Evolutionary conservation across 2,329 filamentous ascomycete species (phyloP).

Genomic region (Passalora sequoiae): DNA sequence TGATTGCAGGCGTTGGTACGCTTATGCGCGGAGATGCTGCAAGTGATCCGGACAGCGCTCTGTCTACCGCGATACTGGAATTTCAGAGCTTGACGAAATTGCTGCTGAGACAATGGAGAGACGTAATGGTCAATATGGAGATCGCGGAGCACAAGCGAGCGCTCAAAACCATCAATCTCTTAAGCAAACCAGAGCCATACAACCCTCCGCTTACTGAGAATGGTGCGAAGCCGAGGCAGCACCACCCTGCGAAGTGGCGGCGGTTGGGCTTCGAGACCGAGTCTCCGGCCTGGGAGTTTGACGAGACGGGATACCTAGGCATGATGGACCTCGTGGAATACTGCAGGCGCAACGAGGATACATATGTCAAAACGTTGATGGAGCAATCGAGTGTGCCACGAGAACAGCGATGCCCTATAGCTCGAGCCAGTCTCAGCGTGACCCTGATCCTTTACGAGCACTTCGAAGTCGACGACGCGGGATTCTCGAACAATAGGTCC

Average conservation of each 20-base stretch:
- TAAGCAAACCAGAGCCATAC: conserved; percentile 49
- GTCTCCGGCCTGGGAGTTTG: conserved; percentile 79
- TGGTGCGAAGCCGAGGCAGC: conserved; percentile 48
- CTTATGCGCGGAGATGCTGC: conserved; percentile 92
- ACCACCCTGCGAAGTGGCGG: conserved; percentile 89
- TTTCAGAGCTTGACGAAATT: conserved; percentile 68
- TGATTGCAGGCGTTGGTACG: conserved; percentile 82
- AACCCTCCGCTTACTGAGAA: conserved; percentile 37
- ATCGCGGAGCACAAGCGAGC: conserved; percentile 82
- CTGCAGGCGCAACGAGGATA: conserved; percentile 84
- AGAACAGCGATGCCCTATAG: conserved; percentile 76
- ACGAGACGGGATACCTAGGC: conserved; percentile 78
- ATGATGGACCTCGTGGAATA: conserved; percentile 98
- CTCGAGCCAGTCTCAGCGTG: conserved; percentile 77
- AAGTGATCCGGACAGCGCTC: conserved; percentile 81
- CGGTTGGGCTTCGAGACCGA: conserved; percentile 88
- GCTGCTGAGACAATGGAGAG: conserved; percentile 68
- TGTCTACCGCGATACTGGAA: conserved; percentile 83
- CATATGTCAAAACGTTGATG: conserved; percentile 82
- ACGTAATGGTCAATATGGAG: conserved; percentile 78
- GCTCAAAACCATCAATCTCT: conserved; percentile 77
- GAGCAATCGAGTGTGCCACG: conserved; percentile 75
- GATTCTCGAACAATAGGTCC: conserved; percentile 12
- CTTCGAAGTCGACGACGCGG: conserved; percentile 70
- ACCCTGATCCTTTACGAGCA: conserved; percentile 89